Conservation (phyloP, 2,329 filamentous ascomycete genomes). For the Capronia epimyces region DNA sequence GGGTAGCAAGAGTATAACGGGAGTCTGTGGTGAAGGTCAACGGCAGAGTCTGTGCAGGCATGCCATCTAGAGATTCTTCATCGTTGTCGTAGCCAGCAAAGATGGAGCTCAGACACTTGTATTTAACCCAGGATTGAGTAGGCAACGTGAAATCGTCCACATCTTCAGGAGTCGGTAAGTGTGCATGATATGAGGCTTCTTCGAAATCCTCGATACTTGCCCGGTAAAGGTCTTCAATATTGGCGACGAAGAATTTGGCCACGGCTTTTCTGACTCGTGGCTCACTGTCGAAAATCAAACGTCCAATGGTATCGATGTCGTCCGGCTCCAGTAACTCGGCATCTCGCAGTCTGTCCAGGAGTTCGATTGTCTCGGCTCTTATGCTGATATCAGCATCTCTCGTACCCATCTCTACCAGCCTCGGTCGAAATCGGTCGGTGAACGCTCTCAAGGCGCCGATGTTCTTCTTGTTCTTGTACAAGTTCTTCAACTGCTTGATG, state of each 20-base stretch:
- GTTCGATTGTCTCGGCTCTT: conserved; percentile 70
- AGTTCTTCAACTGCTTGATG: conserved; percentile 69
- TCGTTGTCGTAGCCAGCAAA: conserved; percentile 72
- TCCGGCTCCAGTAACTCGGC: conserved; percentile 82
- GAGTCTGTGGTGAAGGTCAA: conserved; percentile 56
- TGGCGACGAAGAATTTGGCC: conserved; percentile 82
- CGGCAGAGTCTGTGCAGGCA: conserved; percentile 27
- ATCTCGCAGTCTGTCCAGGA: conserved; percentile 75
- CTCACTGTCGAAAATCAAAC: conserved; percentile 84
- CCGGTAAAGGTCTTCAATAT: conserved; percentile 75
- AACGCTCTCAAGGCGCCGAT: conserved; percentile 75
- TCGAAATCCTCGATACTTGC: conserved; percentile 77
- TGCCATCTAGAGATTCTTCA: conserved; percentile 47
- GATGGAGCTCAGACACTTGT: conserved; percentile 83
- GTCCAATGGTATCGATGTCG: conserved; percentile 83
- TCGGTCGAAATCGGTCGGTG: conserved; percentile 80
- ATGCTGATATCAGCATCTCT: conserved; percentile 76
- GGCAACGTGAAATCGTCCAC: conserved; percentile 66
- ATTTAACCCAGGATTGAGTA: conserved; percentile 77
- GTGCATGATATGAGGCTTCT: conserved; percentile 73
- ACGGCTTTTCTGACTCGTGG: conserved; percentile 79
- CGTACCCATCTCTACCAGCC: conserved; percentile 88
- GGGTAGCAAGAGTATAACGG: conserved; percentile 76
- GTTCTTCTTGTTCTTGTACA: conserved; percentile 76
- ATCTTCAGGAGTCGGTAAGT: conserved; percentile 64